phyloP scores from a whole-genome alignment of 768 basidiomycete genomes.

The Ephemerocybe angulata region DNA sequence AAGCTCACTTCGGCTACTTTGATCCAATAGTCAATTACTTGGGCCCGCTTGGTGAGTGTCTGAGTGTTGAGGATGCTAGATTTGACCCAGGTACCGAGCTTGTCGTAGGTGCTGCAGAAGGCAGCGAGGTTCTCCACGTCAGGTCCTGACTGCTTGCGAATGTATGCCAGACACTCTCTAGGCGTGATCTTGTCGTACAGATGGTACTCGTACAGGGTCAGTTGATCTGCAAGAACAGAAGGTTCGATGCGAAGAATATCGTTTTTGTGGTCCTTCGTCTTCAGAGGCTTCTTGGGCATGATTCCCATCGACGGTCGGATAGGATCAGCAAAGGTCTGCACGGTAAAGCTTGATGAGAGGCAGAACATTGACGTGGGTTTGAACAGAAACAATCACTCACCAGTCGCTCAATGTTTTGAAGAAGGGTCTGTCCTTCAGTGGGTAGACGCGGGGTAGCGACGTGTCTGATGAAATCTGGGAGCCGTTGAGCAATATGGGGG shows the following conservation, averaged over 20 bases:
- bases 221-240: slow-evolving; percentile 70
- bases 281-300: slow-evolving; percentile 36
- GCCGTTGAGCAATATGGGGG: slow-evolving; percentile 51
- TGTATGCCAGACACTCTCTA: slow-evolving; percentile 71
- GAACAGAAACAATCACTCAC: slow-evolving; percentile 33
- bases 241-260: slow-evolving; percentile 67
- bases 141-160: slow-evolving; percentile 36
- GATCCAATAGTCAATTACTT: slow-evolving; percentile 70
- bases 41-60: slow-evolving; percentile 48
- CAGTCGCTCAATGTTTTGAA: slow-evolving; percentile 50
- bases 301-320: slow-evolving; percentile 18
- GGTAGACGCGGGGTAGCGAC: slow-evolving; percentile 41
- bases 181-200: slow-evolving; percentile 68
- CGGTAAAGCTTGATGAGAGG: slow-evolving; percentile 9
- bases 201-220: slow-evolving; percentile 70
- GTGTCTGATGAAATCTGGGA: slow-evolving; percentile 52
- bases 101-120: slow-evolving; percentile 61
- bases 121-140: slow-evolving; percentile 41
- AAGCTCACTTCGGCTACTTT: slow-evolving; percentile 68
- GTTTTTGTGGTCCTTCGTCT: slow-evolving; percentile 49
- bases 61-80: slow-evolving; percentile 54
- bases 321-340: slow-evolving; percentile 41
- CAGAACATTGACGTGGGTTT: slow-evolving; percentile 5
- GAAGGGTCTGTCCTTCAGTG: slow-evolving; percentile 43
- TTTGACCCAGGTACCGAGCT: slow-evolving; percentile 65